phyloP scores from a whole-genome alignment of 306 rosid species.

The Citrullus amarus region DNA sequence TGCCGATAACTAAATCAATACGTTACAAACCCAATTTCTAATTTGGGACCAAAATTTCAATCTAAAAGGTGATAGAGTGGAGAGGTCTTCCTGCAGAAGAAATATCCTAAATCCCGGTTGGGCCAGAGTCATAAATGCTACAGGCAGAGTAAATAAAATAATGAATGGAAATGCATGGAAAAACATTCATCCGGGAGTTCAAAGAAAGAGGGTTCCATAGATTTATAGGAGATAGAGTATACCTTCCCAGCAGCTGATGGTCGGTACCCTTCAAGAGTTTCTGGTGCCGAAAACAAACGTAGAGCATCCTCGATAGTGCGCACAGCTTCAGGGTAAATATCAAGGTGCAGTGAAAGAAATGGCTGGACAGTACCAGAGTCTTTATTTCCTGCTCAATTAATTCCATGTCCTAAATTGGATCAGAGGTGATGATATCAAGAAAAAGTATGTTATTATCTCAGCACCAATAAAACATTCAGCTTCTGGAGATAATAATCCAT shows the following conservation, averaged over 20 bases:
- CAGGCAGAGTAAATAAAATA: neutral
- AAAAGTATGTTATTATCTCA: neutral
- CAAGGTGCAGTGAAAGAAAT: slow-evolving; percentile 77
- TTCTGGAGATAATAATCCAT: neutral
- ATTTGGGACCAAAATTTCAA: neutral
- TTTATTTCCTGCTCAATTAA: slow-evolving; percentile 40
- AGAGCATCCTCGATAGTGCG: slow-evolving; percentile 76
- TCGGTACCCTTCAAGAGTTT: slow-evolving; percentile 84
- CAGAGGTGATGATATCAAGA: neutral
- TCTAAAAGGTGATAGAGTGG: neutral
- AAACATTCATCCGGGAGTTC: neutral
- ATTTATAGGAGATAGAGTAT: neutral
- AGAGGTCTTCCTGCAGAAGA: neutral
- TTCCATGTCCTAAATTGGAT: neutral
- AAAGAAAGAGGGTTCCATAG: neutral
- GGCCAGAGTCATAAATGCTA: neutral
- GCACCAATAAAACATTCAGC: neutral
- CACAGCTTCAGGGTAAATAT: slow-evolving; percentile 66
- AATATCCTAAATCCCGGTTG: neutral
- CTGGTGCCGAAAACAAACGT: slow-evolving; percentile 76
- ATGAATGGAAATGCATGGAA: neutral
- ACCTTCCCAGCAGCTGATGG: slow-evolving; percentile 75
- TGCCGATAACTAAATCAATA: neutral
- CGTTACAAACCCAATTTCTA: neutral
- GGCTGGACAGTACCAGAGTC: slow-evolving; percentile 79